These are phyloP conservation scores for Talaromyces sp. DNA, from an alignment of 2,329 filamentous ascomycete genomes.

Conservation along the genomic window DNA sequence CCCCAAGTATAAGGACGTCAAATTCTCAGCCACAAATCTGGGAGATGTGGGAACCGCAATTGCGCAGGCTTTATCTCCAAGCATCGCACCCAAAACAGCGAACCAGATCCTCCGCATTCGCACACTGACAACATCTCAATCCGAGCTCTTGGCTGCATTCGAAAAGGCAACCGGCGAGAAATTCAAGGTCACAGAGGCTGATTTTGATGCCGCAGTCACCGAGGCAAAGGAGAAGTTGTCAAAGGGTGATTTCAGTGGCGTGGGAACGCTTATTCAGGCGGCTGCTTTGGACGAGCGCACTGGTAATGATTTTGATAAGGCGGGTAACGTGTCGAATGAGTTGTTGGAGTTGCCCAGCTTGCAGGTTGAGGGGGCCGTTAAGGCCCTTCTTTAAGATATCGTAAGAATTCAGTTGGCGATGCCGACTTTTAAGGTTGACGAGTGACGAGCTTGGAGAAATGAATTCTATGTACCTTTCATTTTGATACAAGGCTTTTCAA, in stretches of 20 bases:
- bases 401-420: not conserved
- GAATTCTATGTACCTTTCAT: no score
- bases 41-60: conserved; percentile 21
- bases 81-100: conserved; percentile 17
- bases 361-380: not conserved
- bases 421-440: not conserved
- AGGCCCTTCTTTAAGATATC: not conserved
- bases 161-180: conserved; percentile 17
- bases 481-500: no score
- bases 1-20: conserved; percentile 21
- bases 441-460: no score
- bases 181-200: conserved; percentile 14
- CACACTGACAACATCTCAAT: conserved; percentile 13
- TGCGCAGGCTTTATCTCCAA: conserved; percentile 20
- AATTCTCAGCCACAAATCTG: conserved; percentile 23
- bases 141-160: conserved; percentile 15
- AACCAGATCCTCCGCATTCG: conserved; percentile 18
- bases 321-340: conserved; percentile 17
- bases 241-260: conserved; percentile 19
- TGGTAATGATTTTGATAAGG: conserved; percentile 19
- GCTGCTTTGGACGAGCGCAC: conserved; percentile 13
- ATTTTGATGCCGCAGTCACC: conserved; percentile 15
- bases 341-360: conserved; percentile 17
- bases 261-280: conserved; percentile 11
- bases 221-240: conserved; percentile 13